Evolutionary conservation across 208 protist genomes (phyloP), one percentile per base, ranked within the genome.

Genomic region (Acanthamoeba castellanii): DNA sequence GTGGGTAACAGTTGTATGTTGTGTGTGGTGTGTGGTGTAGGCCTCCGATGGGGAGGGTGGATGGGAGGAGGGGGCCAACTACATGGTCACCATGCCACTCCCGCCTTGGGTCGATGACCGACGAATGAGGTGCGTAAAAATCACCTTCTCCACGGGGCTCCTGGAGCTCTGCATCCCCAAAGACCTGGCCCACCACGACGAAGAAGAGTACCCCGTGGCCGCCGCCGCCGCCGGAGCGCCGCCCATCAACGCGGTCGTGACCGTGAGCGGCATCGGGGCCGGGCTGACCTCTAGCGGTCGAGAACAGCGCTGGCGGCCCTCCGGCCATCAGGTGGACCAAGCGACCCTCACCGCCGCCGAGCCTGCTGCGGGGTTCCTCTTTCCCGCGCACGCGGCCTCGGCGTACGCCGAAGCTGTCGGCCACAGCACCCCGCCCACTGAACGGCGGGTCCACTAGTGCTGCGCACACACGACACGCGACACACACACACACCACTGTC

Each of bases 151-250:
- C 30, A 91, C 84, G 11, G 84, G 84, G 25, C 57, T 91, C 13
- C 42, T 91, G 55, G 84, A 91, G 55, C 20, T 91, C 4, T 91
- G 84, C 34, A 91, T 91, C n/a, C 84, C 84, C 22, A 91, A 91
- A 42, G 59, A 66, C 16, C 72, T 50, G 18, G 59, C 59, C 59
- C 59, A 66, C 18, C 59, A 27, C 59, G 18, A 8, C 22, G 18
- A 66, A 3, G 18, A 66, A 3, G 22, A 5, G 18, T 8, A 66
- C 59, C 59, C 22, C 13, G 50, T 16, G 59, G 22, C 22, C 11
- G 3, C 22, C 6, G 22, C 22, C 13, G 22, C 22, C 59, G 22
- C 3, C 18, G 22, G 59, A 66, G 13, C 3, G 59, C 20, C 30
- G 59, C 59, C 59, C 59, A 66, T 66, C 22, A 66, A 16, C 18